Evolutionary conservation across 2,329 filamentous ascomycete genomes (phyloP), one percentile per base, ranked within the genome.

Genomic region (Fusarium secorum): DNA sequence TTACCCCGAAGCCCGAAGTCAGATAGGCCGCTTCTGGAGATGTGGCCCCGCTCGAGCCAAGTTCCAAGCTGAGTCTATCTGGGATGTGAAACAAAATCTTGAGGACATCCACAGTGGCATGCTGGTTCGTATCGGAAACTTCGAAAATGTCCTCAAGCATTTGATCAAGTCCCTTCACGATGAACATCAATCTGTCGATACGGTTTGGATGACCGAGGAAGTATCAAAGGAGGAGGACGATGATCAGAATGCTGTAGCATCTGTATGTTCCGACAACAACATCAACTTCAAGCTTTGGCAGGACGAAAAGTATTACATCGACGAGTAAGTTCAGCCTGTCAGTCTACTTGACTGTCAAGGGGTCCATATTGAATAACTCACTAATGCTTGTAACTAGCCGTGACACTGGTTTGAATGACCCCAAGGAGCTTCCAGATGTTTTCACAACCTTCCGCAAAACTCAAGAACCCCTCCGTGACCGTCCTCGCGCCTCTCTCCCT

Each of bases 261-360:
- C 81, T 1, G 76, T 88, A 1, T 90, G 91, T 60, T 79, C 85
- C 26, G 78, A 84, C 17, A 80, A 85, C 6, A 84, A 83, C 1
- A 82, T 89, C 7, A 84, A 88, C 3, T 93, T 93, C 77, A 87
- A 87, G 76, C 64, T 89, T 2, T 94, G 90, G 88, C 79, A 80
- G 1, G 92, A 95, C 73, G 92, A 94, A 79, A 95, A 95, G 77
- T 95, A 93, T 73, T 90, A 90, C 65, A 85, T 95, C 54, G 90
- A 95, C 74, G 91, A 95, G 93, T 95, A 82, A 80, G 91, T 87
- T 28, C 15, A 20, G 18, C 11, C 7, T 20, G 3, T 20, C 22
- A 22, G n/a, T 17, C 18, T 17, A n/a, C 36, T 22, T 11, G 6
- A 14, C 6, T 18, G 5, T 4, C 4, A 3, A 15, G 5, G 15